Conservation (phyloP, 805 yeast species). For the Candida fluviatilis region DNA sequence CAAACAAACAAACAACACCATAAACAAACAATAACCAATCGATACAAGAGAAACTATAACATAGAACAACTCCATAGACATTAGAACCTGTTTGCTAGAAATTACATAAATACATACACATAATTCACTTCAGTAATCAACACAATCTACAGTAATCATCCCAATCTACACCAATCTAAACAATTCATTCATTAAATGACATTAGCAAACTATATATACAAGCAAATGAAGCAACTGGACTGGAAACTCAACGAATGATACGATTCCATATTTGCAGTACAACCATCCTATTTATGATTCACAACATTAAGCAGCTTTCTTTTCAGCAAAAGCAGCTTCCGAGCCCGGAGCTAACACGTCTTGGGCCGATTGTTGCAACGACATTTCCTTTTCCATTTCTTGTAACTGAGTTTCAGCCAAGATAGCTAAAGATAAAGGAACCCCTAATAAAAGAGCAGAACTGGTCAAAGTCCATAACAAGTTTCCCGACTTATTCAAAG, state of each 20-base stretch:
- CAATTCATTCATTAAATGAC: slow-evolving; percentile 1
- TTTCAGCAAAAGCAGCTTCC: slow-evolving; percentile 38
- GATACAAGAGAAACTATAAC: neutral
- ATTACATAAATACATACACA: no score
- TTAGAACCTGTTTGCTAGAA: no score
- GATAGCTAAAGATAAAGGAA: slow-evolving; percentile 86
- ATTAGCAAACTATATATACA: slow-evolving; percentile 1
- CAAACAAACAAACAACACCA: neutral
- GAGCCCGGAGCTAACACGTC: slow-evolving; percentile 71
- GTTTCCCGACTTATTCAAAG: slow-evolving; percentile 62
- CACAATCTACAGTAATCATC: no score
- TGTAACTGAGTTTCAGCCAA: slow-evolving; percentile 89
- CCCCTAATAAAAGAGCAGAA: slow-evolving; percentile 80
- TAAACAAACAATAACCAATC: no score
- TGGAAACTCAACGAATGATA: no score
- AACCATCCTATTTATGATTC: neutral
- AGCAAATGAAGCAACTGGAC: slow-evolving; percentile 1
- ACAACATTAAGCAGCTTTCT: slow-evolving; percentile 21
- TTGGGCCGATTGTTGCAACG: slow-evolving; percentile 72
- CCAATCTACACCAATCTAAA: neutral
- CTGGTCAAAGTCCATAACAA: slow-evolving; percentile 85
- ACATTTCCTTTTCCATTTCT: slow-evolving; percentile 91
- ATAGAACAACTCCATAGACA: neutral
- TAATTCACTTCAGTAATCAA: no score
- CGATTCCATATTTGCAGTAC: no score